These are phyloP conservation scores for Hsuehochloa calcarea DNA, from an alignment of 176 grass and related monocot species.

Conservation along the genomic window DNA sequence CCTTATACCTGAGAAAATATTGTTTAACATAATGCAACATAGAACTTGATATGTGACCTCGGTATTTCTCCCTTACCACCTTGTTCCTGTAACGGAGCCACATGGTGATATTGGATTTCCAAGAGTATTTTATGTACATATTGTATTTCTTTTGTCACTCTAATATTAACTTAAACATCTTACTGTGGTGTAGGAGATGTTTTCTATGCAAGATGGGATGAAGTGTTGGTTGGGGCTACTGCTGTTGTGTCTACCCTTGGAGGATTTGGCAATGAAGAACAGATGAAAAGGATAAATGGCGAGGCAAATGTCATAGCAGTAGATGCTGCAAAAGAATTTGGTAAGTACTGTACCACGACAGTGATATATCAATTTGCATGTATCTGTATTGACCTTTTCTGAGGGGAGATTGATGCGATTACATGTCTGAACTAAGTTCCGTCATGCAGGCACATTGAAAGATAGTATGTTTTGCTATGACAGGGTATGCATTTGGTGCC, in stretches of 20 bases:
- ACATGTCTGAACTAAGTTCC: not conserved
- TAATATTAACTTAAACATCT: conserved; percentile 11
- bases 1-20: not conserved
- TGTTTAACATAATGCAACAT: not conserved
- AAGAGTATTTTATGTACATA: conserved; percentile 11
- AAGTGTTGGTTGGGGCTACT: conserved; percentile 72
- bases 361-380: conserved; percentile 12
- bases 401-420: not conserved
- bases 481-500: not conserved
- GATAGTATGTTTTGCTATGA: not conserved
- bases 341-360: conserved; percentile 36
- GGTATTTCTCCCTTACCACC: not conserved
- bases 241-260: conserved; percentile 90
- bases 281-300: conserved; percentile 96
- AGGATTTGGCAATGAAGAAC: conserved; percentile 94
- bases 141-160: not conserved
- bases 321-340: conserved; percentile 73
- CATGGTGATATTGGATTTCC: not conserved
- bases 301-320: conserved; percentile 84
- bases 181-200: conserved; percentile 64
- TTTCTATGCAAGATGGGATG: conserved; percentile 91
- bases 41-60: conserved; percentile 7
- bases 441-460: not conserved
- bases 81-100: not conserved
- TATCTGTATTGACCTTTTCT: not conserved